Conservation (phyloP, 2,329 filamentous ascomycete genomes). For the Saccharata proteae region DNA sequence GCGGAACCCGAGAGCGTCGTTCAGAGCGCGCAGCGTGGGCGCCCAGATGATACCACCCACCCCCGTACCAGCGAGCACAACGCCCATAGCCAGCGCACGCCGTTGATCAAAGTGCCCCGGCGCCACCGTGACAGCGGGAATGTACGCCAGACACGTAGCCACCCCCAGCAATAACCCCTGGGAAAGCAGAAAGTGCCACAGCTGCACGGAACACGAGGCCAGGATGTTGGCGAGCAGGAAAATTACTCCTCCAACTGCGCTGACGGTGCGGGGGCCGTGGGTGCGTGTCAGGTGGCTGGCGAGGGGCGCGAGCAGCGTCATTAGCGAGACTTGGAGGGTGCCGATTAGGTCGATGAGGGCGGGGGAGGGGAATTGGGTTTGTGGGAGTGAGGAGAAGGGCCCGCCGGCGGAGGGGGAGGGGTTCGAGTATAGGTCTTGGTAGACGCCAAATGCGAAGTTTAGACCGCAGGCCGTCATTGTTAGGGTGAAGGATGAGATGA, state of each 20-base stretch:
- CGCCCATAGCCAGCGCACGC: constrained; percentile 27
- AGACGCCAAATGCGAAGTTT: constrained; percentile 29
- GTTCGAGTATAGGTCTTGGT: constrained; percentile 28
- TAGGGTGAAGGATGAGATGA: constrained; percentile 16
- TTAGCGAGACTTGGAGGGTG: constrained; percentile 9
- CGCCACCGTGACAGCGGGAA: constrained; percentile 26
- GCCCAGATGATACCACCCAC: constrained; percentile 27
- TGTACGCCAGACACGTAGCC: constrained; percentile 27
- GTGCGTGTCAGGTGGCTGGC: constrained; percentile 7
- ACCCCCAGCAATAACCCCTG: constrained; percentile 29
- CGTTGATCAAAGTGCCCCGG: constrained; percentile 27
- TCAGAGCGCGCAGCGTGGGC: constrained; percentile 19
- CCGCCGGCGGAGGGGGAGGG: constrained; percentile 23
- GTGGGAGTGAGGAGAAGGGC: constrained; percentile 26
- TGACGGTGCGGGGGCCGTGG: constrained; percentile 6
- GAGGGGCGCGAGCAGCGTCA: constrained; percentile 9
- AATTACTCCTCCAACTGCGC: constrained; percentile 2
- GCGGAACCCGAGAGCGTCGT: constrained; percentile 23
- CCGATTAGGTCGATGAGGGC: constrained; percentile 24
- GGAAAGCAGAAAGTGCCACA: constrained; percentile 10
- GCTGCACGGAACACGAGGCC: constrained; percentile 5
- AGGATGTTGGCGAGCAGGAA: constrained; percentile 6
- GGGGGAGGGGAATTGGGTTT: constrained; percentile 21
- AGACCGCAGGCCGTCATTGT: constrained; percentile 26
- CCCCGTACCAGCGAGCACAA: constrained; percentile 26